Conservation (phyloP, 805 yeast genomes). For the Wickerhamomyces mucosus region DNA sequence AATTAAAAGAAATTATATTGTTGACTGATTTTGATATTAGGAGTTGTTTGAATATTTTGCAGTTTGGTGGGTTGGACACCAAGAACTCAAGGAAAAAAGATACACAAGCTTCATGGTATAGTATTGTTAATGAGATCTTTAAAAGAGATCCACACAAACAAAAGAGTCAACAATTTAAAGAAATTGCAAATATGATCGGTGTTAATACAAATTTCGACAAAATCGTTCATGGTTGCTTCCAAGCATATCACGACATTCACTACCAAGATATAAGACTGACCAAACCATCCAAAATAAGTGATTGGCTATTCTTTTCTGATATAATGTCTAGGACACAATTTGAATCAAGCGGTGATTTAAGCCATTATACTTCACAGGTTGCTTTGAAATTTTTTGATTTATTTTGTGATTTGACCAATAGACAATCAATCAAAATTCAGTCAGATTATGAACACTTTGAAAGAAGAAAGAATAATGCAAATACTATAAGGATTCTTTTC, state of each 20-base stretch:
- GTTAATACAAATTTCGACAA: conserved; percentile 47
- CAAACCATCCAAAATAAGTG: conserved; percentile 54
- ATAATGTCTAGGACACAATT: conserved; percentile 32
- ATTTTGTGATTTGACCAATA: conserved; percentile 52
- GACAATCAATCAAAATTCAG: conserved; percentile 19
- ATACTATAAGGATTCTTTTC: conserved; percentile 7
- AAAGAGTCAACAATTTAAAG: conserved; percentile 38
- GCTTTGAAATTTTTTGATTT: conserved; percentile 53
- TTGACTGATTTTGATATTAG: conserved; percentile 76
- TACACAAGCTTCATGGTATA: conserved; percentile 54
- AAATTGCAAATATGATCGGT: conserved; percentile 37
- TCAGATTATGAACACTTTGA: conserved; percentile 22
- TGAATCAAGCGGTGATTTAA: conserved; percentile 36
- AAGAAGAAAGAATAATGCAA: conserved; percentile 8
- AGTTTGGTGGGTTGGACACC: conserved; percentile 35
- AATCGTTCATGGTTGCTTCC: conserved; percentile 64
- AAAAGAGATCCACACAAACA: conserved; percentile 35
- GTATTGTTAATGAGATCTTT: conserved; percentile 54
- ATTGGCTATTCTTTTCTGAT: conserved; percentile 75
- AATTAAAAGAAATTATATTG: conserved; percentile 56
- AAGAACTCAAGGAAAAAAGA: conserved; percentile 40
- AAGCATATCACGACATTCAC: conserved; percentile 48
- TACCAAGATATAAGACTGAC: conserved; percentile 54
- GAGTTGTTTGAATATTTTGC: conserved; percentile 75
- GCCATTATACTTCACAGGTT: conserved; percentile 45